Percentiles rank a stretch among this genome's conserved stretches.
phyloP scores from a whole-genome alignment of 2,329 filamentous ascomycete species.

The Fusarium anthophilum region DNA sequence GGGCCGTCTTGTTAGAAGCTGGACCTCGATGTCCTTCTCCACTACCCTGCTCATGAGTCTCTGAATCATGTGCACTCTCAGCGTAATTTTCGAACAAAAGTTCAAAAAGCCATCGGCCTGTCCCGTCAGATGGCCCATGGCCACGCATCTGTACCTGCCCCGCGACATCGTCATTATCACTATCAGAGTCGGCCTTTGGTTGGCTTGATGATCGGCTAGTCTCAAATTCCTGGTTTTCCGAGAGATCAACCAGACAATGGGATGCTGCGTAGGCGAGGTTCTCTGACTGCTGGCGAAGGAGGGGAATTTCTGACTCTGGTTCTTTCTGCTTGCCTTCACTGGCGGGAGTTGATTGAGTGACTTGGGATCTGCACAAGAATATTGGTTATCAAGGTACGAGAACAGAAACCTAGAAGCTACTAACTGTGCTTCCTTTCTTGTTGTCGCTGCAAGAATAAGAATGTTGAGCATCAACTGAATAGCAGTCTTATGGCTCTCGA shows the following conservation, averaged over 20 bases:
- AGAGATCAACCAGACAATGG: background rate
- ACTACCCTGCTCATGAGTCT: rapidly evolving
- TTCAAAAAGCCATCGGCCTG: background rate
- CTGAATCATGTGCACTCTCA: background rate
- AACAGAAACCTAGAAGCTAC: rapidly evolving
- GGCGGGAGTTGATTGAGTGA: rapidly evolving
- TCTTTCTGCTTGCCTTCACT: background rate
- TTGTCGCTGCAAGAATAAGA: background rate
- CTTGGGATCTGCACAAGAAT: background rate
- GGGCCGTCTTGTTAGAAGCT: rapidly evolving
- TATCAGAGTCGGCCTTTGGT: background rate
- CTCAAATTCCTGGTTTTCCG: rapidly evolving
- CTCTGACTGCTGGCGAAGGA: background rate
- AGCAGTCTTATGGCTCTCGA: background rate
- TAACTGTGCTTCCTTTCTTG: background rate
- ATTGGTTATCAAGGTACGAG: rapidly evolving
- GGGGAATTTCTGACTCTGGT: background rate
- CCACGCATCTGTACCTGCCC: background rate
- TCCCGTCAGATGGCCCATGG: background rate
- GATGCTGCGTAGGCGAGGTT: background rate
- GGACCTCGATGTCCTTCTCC: rapidly evolving
- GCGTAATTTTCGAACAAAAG: background rate
- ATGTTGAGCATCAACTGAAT: background rate
- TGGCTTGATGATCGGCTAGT: rapidly evolving
- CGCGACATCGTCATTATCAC: background rate